Percentiles rank a stretch among this genome's conserved stretches.
These are phyloP conservation scores for Maudiozyma serrabonitensis DNA, from an alignment of 805 yeast species.

Conservation along the genomic window DNA sequence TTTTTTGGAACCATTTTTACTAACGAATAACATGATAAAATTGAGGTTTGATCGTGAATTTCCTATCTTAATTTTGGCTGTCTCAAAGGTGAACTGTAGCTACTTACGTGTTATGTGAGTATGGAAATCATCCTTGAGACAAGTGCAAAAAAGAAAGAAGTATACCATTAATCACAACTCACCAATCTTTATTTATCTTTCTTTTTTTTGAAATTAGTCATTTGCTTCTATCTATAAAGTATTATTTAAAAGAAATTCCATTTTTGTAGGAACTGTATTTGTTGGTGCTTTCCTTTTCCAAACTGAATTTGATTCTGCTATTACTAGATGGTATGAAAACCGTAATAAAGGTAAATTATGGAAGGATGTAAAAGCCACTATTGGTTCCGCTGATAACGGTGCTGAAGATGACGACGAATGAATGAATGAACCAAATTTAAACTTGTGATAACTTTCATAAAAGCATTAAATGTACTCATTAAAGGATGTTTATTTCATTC, in stretches of 20 bases:
- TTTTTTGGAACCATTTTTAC: too few relatives aligned
- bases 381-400: slow-evolving; percentile 46
- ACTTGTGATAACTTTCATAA: not conserved
- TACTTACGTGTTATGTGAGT: too few relatives aligned
- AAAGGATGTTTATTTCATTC: not conserved
- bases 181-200: not conserved
- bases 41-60: too few relatives aligned
- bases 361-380: slow-evolving; percentile 58
- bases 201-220: slow-evolving; percentile 14
- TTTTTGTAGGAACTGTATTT: slow-evolving; percentile 74
- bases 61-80: too few relatives aligned
- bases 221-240: slow-evolving; percentile 49
- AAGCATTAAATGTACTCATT: not conserved
- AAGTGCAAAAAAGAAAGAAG: too few relatives aligned
- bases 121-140: too few relatives aligned
- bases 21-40: too few relatives aligned
- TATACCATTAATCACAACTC: not conserved
- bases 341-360: slow-evolving; percentile 82
- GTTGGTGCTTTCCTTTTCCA: slow-evolving; percentile 82
- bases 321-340: slow-evolving; percentile 61
- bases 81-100: too few relatives aligned
- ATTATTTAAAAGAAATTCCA: slow-evolving; percentile 82
- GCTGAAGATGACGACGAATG: slow-evolving; percentile 37
- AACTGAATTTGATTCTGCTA: slow-evolving; percentile 57
- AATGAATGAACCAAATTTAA: not conserved